Evolutionary conservation across 2,329 filamentous ascomycete species (phyloP).

Genomic region (Dactylellina cionopaga): DNA sequence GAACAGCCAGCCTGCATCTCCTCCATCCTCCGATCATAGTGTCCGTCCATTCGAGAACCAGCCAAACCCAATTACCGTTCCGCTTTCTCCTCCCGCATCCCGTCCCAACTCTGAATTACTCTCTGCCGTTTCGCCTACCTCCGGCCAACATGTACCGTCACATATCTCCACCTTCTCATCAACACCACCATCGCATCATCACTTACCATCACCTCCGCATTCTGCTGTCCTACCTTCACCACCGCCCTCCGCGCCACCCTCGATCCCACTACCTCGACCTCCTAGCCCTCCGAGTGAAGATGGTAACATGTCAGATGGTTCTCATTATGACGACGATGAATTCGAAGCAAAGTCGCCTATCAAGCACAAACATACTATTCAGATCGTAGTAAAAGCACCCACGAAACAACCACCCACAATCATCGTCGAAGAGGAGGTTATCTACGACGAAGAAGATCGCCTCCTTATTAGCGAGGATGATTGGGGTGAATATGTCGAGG

Average conservation of each 20-base stretch:
- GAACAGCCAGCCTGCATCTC: too few species aligned
- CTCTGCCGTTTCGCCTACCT: slow-evolving; percentile 5
- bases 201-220: slow-evolving; percentile 25
- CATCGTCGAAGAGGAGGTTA: slow-evolving; percentile 34
- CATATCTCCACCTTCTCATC: slow-evolving; percentile 21
- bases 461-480: slow-evolving; percentile 38
- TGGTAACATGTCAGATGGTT: slow-evolving; percentile 25
- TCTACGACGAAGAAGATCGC: slow-evolving; percentile 35
- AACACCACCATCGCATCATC: slow-evolving; percentile 11
- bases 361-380: not conserved
- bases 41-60: slow-evolving; percentile 13
- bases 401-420: not conserved
- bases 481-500: slow-evolving; percentile 38
- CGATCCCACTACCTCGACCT: slow-evolving; percentile 30
- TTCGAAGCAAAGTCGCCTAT: slow-evolving; percentile 11
- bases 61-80: slow-evolving; percentile 9
- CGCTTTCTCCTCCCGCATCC: slow-evolving; percentile 35
- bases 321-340: slow-evolving; percentile 23
- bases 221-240: not conserved
- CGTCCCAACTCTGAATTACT: slow-evolving; percentile 44
- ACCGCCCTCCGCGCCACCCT: slow-evolving; percentile 6
- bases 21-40: too few species aligned
- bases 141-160: slow-evolving; percentile 1
- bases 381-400: not conserved
- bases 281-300: slow-evolving; percentile 19